Evolutionary conservation across 2,329 filamentous ascomycete species (phyloP), one percentile per base, ranked within the genome.

Genomic region (Trichophyton rubrum): DNA sequence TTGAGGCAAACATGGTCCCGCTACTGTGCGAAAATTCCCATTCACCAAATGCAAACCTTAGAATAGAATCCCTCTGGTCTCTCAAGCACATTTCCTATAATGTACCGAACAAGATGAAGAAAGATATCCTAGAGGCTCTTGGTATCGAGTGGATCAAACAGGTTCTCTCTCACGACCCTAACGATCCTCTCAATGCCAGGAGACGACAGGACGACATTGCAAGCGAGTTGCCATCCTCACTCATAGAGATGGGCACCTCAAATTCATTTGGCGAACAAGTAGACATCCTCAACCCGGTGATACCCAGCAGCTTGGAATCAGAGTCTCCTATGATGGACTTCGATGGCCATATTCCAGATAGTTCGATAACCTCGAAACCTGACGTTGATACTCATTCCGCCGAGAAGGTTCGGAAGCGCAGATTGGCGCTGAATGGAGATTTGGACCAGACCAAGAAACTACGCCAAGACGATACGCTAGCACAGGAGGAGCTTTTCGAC

Each of bases 401-500:
- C 1, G 70, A 74, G 60, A 73, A 74, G 35, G 72, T 74, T 3
- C 76, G 73, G 43, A 69, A 70, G 43, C 70, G 72, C 51, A 74
- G 72, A 60, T 69, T 74, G 27, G 67, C 78, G 27, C 69, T 85
- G 61, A 85, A 88, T 58, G 78, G 81, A 13, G 89, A 93, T 68
- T 75, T 85, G 53, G 86, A 88, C 63, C 82, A 85, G 22, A 78
- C 80, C 24, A 80, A 85, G 33, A 85, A 85, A 68, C 84, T 86
- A 17, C 82, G 86, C 59, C 85, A 85, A 65, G 88, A 96, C 65
- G 89, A 95, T 65, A 79, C 91, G 41, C 85, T 86, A 1, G 88
- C 96, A 30, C 92, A 97, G 73, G 90, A 96, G 70, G 91, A 97
- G 73, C 89, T 87, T 0, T 82, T 97, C 17, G 87, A 95, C 67